Evolutionary conservation across 495 filamentous ascomycete species (phyloP), one percentile per base, ranked within the genome.

Genomic region (Aspergillus asperescens): DNA sequence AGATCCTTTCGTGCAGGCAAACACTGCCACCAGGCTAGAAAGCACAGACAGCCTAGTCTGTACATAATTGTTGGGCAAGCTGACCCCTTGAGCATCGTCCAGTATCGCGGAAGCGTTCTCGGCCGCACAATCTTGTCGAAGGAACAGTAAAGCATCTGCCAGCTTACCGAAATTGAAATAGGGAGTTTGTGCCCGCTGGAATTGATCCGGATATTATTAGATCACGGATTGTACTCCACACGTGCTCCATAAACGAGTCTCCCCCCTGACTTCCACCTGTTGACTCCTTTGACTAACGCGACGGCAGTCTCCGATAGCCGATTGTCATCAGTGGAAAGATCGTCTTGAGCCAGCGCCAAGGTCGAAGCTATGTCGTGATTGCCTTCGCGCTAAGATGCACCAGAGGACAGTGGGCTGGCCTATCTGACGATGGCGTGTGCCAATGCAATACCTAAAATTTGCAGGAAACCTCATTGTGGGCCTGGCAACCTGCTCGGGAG

Each of bases 101-200:
- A 78, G 54, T 39, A 59, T 67, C 12, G 67, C 74, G 0, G 76
- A 79, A 4, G 75, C 74, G 13, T 61, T 59, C 6, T 62, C 58
- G 74, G 75, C 56, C 75, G 61, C 9, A 77, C 71, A 55, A 80
- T 63, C 46, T 78, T 60, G 64, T 79, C 74, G 27, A 63, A 61
- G 34, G 60, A 53, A 10, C 66, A 69, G 61, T 73, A 79, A 12
- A 78, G 40, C 56, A 10, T 56, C 55, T 22, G 71, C 60, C 7
- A 79, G 60, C 38, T 74, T 72, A 56, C 63, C 68, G 52, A 77
- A 72, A 62, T 66, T 79, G 49, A 57, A 64, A 23, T 62, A 44
- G 52, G 67, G 77, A 35, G 64, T 71, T 5, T 42, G 50, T n/a
- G 20, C 68, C 65, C 0, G 65, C 74, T 1, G 66, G 72, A 25